Evolutionary conservation across 208 protist genomes (phyloP).

Genomic region (Leishmania gerbilli): DNA sequence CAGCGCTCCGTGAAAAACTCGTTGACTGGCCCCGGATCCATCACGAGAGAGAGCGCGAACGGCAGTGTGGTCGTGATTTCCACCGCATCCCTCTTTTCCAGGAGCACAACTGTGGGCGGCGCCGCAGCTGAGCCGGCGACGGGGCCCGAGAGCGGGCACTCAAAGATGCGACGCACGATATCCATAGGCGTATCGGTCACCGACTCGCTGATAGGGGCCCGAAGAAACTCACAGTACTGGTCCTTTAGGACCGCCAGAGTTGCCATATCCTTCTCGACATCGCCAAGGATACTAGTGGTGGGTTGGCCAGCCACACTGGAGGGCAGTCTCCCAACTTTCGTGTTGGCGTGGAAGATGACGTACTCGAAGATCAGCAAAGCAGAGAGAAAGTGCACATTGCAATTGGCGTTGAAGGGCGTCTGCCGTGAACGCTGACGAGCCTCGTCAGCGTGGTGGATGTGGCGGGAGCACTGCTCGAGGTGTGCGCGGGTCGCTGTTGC

Average conservation of each 20-base stretch:
- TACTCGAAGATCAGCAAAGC: constrained; percentile 75
- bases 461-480: background rate
- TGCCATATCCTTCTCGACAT: background rate
- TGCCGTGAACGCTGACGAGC: constrained; percentile 14
- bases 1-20: constrained; percentile 75
- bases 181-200: constrained; percentile 34
- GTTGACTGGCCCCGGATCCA: constrained; percentile 78
- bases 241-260: constrained; percentile 20
- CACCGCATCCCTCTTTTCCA: constrained; percentile 50
- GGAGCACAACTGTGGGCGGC: constrained; percentile 3
- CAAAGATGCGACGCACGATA: constrained; percentile 41
- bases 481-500: constrained; percentile 16
- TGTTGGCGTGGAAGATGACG: constrained; percentile 49
- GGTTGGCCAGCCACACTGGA: background rate
- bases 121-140: background rate
- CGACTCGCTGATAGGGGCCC: constrained; percentile 21
- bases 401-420: constrained; percentile 54
- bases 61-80: constrained; percentile 89
- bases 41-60: constrained; percentile 81
- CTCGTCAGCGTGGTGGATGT: constrained; percentile 1
- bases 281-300: background rate
- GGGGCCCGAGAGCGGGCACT: background rate
- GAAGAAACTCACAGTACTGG: constrained; percentile 46
- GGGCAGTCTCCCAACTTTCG: background rate
- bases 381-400: constrained; percentile 59